Evolutionary conservation across 2,329 filamentous ascomycete genomes (phyloP).

Genomic region (Lachnellula arida): DNA sequence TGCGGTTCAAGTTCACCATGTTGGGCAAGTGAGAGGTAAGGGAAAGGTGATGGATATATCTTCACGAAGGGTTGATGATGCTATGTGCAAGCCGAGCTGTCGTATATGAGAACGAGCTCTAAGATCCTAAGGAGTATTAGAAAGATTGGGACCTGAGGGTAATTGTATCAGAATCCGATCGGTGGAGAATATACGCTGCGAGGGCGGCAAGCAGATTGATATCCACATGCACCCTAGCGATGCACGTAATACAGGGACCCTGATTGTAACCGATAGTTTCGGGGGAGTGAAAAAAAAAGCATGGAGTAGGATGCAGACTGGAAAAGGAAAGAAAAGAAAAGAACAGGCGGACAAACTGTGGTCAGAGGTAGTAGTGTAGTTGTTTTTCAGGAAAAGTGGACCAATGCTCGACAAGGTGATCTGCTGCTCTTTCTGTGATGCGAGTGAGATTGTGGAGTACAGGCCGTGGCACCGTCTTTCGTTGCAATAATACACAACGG

Average conservation of each 20-base stretch:
- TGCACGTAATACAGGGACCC: constrained; percentile 3
- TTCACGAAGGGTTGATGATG: constrained; percentile 14
- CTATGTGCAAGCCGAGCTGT: constrained; percentile 31
- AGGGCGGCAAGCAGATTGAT: constrained; percentile 11
- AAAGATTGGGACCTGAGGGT: constrained; percentile 17
- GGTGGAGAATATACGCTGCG: constrained; percentile 10
- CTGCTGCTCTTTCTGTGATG: constrained; percentile 19
- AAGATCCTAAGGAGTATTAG: constrained; percentile 12
- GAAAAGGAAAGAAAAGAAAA: constrained; percentile 16
- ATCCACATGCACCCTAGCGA: constrained; percentile 13
- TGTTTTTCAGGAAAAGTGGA: constrained; percentile 10
- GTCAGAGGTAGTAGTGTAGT: constrained; percentile 3
- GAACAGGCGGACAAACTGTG: constrained; percentile 14
- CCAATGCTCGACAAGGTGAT: constrained; percentile 14
- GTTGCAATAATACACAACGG: constrained; percentile 3
- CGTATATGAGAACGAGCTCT: constrained; percentile 28
- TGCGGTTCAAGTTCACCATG: constrained; percentile 23
- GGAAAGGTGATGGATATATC: constrained; percentile 2
- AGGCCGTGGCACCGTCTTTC: constrained; percentile 4
- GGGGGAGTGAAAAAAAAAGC: neutral
- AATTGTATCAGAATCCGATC: constrained; percentile 23
- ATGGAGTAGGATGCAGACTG: neutral
- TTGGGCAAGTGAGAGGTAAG: constrained; percentile 7
- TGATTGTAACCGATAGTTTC: constrained; percentile 10
- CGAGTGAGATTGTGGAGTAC: constrained; percentile 11